Evolutionary conservation across 2,329 filamentous ascomycete species (phyloP).

Genomic region (Xylaria sp.): DNA sequence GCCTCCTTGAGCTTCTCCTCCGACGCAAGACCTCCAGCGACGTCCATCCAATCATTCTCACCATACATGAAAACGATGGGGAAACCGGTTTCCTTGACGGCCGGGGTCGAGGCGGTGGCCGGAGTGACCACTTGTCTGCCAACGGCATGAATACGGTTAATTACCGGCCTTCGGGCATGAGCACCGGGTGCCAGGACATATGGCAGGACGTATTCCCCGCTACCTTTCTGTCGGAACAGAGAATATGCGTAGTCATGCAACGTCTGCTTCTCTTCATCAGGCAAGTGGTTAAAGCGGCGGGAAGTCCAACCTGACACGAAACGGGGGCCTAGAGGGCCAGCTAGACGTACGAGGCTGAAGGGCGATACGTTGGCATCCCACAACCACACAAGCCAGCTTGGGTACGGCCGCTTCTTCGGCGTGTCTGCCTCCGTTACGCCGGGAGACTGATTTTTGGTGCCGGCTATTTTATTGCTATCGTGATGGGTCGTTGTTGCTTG

Average conservation of each 20-base stretch:
- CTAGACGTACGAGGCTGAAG: slow-evolving; percentile 88
- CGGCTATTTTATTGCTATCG: slow-evolving; percentile 52
- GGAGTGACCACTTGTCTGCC: slow-evolving; percentile 72
- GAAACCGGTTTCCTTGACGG: slow-evolving; percentile 69
- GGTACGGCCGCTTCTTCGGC: slow-evolving; percentile 66
- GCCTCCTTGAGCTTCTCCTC: slow-evolving; percentile 81
- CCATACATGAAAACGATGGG: slow-evolving; percentile 96
- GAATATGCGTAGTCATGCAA: slow-evolving; percentile 95
- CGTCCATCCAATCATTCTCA: slow-evolving; percentile 99
- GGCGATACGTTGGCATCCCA: slow-evolving; percentile 98
- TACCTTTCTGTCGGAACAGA: slow-evolving; percentile 90
- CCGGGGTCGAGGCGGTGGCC: slow-evolving; percentile 47
- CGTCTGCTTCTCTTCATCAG: slow-evolving; percentile 79
- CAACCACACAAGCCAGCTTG: slow-evolving; percentile 89
- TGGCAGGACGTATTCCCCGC: slow-evolving; percentile 90
- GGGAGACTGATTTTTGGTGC: slow-evolving; percentile 49
- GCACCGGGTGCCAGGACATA: slow-evolving; percentile 95
- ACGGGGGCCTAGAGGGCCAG: slow-evolving; percentile 88
- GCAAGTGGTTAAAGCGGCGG: slow-evolving; percentile 89
- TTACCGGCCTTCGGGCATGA: slow-evolving; percentile 87
- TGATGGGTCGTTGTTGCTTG: slow-evolving; percentile 50
- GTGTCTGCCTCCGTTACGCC: slow-evolving; percentile 48
- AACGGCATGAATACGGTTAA: slow-evolving; percentile 85
- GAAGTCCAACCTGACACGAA: slow-evolving; percentile 96
- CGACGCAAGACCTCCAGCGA: slow-evolving; percentile 82